phyloP scores from a whole-genome alignment of 2,329 filamentous ascomycete genomes.

The Beauveria scarabaeidicola region DNA sequence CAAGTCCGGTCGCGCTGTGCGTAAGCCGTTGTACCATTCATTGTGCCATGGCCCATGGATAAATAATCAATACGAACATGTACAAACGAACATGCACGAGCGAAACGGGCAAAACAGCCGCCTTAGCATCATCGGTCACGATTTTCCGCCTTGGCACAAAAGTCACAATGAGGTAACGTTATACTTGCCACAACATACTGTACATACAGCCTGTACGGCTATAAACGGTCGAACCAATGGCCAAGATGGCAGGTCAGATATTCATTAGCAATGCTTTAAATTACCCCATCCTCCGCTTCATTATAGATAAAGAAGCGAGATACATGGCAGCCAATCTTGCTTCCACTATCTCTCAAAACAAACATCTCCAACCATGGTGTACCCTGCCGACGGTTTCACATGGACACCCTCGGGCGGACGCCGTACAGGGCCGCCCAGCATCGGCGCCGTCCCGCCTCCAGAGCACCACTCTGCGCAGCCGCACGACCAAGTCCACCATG shows the following conservation, averaged over 20 bases:
- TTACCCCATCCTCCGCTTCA: too few relatives aligned
- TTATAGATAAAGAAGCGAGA: too few relatives aligned
- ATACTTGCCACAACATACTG: background rate
- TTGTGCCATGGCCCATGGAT: background rate
- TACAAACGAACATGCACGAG: background rate
- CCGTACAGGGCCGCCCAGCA: background rate
- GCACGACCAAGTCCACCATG: conserved; percentile 7
- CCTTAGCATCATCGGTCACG: background rate
- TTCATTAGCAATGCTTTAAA: too few relatives aligned
- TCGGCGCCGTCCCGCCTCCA: background rate
- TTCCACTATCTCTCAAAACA: too few relatives aligned
- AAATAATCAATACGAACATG: background rate
- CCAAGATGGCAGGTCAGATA: background rate
- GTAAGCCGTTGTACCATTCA: too few relatives aligned
- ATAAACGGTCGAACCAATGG: background rate
- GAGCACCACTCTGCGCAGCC: background rate
- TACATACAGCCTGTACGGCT: background rate
- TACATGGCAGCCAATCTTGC: too few relatives aligned
- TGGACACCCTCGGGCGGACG: background rate
- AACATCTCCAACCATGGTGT: background rate
- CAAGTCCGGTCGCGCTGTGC: too few relatives aligned
- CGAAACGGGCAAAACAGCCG: background rate
- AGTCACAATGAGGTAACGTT: background rate
- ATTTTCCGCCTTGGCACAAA: background rate
- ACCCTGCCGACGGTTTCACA: background rate